Conservation (phyloP, 2,329 filamentous ascomycete genomes). For the Colletotrichum melonis region DNA sequence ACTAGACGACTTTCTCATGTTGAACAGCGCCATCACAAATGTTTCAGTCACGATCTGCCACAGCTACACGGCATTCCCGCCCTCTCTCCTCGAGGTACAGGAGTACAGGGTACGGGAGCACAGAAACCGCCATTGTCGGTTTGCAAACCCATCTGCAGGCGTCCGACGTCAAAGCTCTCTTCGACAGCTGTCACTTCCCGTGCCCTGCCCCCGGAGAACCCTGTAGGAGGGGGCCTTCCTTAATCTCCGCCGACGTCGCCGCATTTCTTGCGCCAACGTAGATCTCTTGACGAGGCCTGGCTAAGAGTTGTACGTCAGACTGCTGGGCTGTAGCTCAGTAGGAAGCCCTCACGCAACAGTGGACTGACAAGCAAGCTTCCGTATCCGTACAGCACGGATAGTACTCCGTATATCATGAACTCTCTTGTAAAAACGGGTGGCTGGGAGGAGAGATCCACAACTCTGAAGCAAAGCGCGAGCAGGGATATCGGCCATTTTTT, state of each 20-base stretch:
- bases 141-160: slow-evolving; percentile 11
- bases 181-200: slow-evolving; percentile 28
- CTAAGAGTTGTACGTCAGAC: neutral
- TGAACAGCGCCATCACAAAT: slow-evolving; percentile 10
- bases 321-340: neutral
- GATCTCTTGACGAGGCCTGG: neutral
- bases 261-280: neutral
- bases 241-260: slow-evolving; percentile 18
- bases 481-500: neutral
- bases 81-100: neutral
- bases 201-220: neutral
- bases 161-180: slow-evolving; percentile 26
- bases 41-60: slow-evolving; percentile 19
- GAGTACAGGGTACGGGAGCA: neutral
- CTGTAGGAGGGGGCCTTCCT: slow-evolving; percentile 21
- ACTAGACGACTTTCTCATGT: slow-evolving; percentile 10
- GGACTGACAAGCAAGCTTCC: neutral
- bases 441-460: neutral
- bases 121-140: neutral
- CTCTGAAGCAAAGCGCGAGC: neutral
- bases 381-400: no score
- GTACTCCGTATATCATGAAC: neutral
- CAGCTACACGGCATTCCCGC: slow-evolving; percentile 22
- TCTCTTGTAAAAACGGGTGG: neutral
- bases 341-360: neutral